A percentile compares a stretch with the other conserved stretches of the same genome.
phyloP scores from a whole-genome alignment of 305 asterid species.

The Ajuga reptans region DNA sequence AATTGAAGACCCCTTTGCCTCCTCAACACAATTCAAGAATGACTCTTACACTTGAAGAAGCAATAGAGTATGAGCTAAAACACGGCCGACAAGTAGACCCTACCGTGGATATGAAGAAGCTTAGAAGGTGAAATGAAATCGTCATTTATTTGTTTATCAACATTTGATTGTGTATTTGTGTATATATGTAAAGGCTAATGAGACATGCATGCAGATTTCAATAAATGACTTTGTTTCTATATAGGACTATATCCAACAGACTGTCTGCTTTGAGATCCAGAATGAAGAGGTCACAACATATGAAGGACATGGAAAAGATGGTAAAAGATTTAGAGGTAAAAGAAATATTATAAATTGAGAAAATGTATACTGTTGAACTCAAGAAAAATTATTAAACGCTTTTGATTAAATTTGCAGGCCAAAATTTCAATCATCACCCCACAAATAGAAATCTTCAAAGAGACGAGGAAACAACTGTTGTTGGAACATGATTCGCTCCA shows the following conservation, averaged over 20 bases:
- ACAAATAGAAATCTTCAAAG: slow-evolving; percentile 3
- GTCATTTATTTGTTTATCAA: neutral
- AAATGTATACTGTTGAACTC: too few relatives aligned
- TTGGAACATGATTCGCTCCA: slow-evolving; percentile 5
- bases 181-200: neutral
- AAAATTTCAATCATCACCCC: neutral
- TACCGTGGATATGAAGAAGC: slow-evolving; percentile 6
- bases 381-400: too few relatives aligned
- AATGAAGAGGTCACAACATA: slow-evolving; percentile 13
- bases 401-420: slow-evolving; percentile 13
- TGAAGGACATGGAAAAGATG: slow-evolving; percentile 27
- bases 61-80: slow-evolving; percentile 26
- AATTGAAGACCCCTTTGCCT: neutral
- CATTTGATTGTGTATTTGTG: neutral
- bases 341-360: too few relatives aligned
- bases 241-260: slow-evolving; percentile 39
- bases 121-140: neutral
- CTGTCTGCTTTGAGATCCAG: slow-evolving; percentile 42
- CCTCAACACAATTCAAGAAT: neutral
- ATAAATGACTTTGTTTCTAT: neutral
- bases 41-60: slow-evolving; percentile 26
- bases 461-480: neutral
- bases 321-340: slow-evolving; percentile 27
- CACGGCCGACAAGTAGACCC: slow-evolving; percentile 15
- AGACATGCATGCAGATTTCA: neutral